Conservation (phyloP, 164 flowering plant species). For the Cinnamomum micranthum region DNA sequence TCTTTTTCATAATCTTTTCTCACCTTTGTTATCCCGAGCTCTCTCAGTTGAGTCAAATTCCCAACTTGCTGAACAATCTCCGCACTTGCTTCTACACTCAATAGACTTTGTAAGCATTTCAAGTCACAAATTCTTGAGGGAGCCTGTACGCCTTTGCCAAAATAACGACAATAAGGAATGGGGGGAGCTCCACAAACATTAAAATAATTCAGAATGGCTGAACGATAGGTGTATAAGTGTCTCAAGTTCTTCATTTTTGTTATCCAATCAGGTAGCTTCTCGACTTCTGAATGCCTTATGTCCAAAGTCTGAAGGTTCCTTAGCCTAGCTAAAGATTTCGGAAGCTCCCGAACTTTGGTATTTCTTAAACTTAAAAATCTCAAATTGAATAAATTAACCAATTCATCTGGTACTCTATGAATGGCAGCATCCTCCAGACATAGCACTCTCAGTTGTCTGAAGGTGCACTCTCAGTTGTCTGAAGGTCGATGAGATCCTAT, state of each 20-base stretch:
- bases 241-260: neutral
- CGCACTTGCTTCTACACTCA: neutral
- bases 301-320: neutral
- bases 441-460: neutral
- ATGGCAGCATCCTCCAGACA: neutral
- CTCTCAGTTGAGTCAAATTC: neutral
- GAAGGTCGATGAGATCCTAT: neutral
- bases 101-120: neutral
- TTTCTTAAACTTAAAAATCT: neutral
- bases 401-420: neutral
- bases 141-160: neutral
- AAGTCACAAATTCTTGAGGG: neutral
- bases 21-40: neutral
- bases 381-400: neutral
- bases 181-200: too few species aligned
- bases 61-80: neutral
- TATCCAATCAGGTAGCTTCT: neutral
- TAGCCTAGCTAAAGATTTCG: neutral
- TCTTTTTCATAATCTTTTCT: neutral
- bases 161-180: too few species aligned
- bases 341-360: neutral
- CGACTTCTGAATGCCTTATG: neutral
- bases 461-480: neutral
- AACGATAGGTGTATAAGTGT: neutral
- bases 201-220: neutral